These are phyloP conservation scores for Penicillium herquei DNA, from an alignment of 495 filamentous ascomycete genomes.

Conservation along the genomic window DNA sequence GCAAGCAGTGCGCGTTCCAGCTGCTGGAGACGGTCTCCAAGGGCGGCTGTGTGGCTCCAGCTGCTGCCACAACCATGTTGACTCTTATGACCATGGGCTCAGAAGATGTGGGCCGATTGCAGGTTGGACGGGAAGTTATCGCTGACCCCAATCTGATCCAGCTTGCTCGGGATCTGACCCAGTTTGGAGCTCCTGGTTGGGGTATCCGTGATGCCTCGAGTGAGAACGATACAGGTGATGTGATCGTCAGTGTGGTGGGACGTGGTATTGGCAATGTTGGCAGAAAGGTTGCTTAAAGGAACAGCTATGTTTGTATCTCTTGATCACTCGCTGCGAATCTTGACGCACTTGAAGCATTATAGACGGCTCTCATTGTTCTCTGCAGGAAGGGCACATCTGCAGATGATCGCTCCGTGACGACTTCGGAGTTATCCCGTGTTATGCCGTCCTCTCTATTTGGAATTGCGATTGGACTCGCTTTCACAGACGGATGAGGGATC, in stretches of 20 bases:
- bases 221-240: conserved; percentile 63
- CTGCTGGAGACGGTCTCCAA: conserved; percentile 77
- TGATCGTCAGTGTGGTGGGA: conserved; percentile 89
- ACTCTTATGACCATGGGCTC: conserved; percentile 95
- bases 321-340: conserved; percentile 1
- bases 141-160: conserved; percentile 75
- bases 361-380: background rate
- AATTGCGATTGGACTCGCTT: background rate
- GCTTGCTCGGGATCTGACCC: conserved; percentile 76
- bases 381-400: conserved; percentile 3
- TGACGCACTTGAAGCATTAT: background rate
- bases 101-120: conserved; percentile 66
- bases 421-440: background rate
- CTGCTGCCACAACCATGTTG: conserved; percentile 68
- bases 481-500: background rate
- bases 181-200: conserved; percentile 84
- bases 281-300: conserved; percentile 77
- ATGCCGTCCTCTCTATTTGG: background rate
- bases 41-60: conserved; percentile 75
- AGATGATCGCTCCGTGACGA: background rate
- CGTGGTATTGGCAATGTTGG: conserved; percentile 94
- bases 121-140: conserved; percentile 66
- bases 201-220: conserved; percentile 72
- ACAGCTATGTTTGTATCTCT: background rate
- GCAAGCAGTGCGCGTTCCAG: conserved; percentile 82